Evolutionary conservation across 2,329 filamentous ascomycete species (phyloP), one percentile per base, ranked within the genome.

Genomic region (Pestalotiopsis sp.): DNA sequence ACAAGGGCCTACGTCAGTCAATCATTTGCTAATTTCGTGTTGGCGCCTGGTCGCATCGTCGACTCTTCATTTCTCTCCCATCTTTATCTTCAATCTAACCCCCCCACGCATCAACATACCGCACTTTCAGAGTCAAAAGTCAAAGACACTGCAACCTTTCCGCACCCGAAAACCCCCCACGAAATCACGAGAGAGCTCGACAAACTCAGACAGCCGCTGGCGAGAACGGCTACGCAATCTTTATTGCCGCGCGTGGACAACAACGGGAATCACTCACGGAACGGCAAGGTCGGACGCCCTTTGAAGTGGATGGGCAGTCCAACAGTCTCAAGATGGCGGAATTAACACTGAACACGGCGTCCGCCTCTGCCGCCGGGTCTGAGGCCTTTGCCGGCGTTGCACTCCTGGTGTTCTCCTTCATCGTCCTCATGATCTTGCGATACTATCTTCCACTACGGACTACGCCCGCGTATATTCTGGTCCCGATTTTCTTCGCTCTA

Each of bases 401-500:
- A 69, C 86, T 97, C 52, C 81, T 94, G 72, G 78, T 88, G 72
- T 92, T 97, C 73, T 94, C 91, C 71, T 78, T 91, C 70, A 83
- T 92, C 69, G 94, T 96, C 68, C 87, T 99, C 57, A 85, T 98
- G 24, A 90, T 98, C 70, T 85, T 98, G 68, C 92, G 96, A 75
- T 90, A 94, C 82, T 99, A 94, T 81, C 88, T 99, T 10, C 95
- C 95, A 2, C 86, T 99, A 40, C 94, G 96, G 73, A 90, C 91
- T 6, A 98, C 96, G 1, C 95, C 96, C 0, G 93, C 91, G 68
- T 98, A 97, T 80, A 90, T 98, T 64, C 86, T 94, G 64, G 87
- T 98, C 1, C 95, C 96, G 44, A 94, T 99, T 70, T 99, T 99
- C 82, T 92, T 99, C 72, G 94, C 95, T n/a, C 87, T 99, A 73